Conservation (phyloP, 1,139 yeast genomes). For the Blastobotrys capitulatus region DNA sequence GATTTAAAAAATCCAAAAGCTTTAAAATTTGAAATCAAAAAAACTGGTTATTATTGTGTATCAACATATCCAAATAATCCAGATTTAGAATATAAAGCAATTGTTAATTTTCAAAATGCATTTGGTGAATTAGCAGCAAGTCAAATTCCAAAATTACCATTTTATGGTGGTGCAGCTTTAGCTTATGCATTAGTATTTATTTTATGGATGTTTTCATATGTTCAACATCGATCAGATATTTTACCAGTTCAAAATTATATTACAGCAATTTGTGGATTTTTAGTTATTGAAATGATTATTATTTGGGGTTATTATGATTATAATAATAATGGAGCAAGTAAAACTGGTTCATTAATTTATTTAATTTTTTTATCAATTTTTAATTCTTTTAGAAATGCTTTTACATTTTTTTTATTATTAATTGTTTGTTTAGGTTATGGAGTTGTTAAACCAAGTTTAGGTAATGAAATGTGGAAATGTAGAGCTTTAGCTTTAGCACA, state of each 20-base stretch:
- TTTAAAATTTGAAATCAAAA: constrained; percentile 55
- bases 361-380: constrained; percentile 71
- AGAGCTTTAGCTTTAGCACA: constrained; percentile 70
- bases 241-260: constrained; percentile 88
- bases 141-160: constrained; percentile 85
- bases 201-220: constrained; percentile 78
- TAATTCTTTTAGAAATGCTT: constrained; percentile 77
- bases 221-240: constrained; percentile 80
- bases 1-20: constrained; percentile 55
- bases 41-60: constrained; percentile 90
- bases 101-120: constrained; percentile 79
- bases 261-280: constrained; percentile 75
- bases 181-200: constrained; percentile 78
- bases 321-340: constrained; percentile 56
- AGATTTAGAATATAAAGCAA: constrained; percentile 50
- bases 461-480: constrained; percentile 72
- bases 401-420: constrained; percentile 79
- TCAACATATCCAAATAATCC: constrained; percentile 50
- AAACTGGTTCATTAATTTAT: constrained; percentile 65
- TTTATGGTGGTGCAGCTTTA: constrained; percentile 80
- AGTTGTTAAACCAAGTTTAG: constrained; percentile 77
- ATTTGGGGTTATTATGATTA: constrained; percentile 91
- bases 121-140: constrained; percentile 85
- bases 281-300: constrained; percentile 78
- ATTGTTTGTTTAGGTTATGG: constrained; percentile 93